A percentile compares a stretch with the other conserved stretches of the same genome.
Evolutionary conservation across 148 eudicot species (phyloP).

Genomic region (Nyssa sinensis): DNA sequence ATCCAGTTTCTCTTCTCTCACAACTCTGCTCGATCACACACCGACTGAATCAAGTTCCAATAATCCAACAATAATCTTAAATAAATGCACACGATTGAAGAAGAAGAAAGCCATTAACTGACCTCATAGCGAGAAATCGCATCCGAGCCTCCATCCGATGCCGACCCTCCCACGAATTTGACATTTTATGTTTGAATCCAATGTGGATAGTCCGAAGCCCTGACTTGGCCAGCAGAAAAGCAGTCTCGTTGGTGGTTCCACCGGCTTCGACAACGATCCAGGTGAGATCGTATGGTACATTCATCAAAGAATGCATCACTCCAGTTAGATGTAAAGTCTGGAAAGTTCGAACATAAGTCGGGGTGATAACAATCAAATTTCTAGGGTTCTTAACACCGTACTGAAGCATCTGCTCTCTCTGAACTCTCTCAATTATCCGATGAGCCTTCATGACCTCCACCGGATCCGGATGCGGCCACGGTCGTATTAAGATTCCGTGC

Average conservation of each 20-base stretch:
- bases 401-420: slow-evolving; percentile 80
- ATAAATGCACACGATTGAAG: not conserved
- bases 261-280: slow-evolving; percentile 98
- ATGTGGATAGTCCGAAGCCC: slow-evolving; percentile 53
- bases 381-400: slow-evolving; percentile 81
- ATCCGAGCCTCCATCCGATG: slow-evolving; percentile 64
- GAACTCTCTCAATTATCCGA: slow-evolving; percentile 73
- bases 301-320: slow-evolving; percentile 91
- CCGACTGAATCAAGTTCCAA: slow-evolving; percentile 16
- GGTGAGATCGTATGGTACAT: slow-evolving; percentile 60
- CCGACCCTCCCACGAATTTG: slow-evolving; percentile 70
- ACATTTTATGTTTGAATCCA: slow-evolving; percentile 63
- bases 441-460: slow-evolving; percentile 85
- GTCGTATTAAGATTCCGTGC: slow-evolving; percentile 85
- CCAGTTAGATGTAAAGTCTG: slow-evolving; percentile 87
- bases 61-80: slow-evolving; percentile 3
- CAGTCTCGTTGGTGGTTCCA: slow-evolving; percentile 73
- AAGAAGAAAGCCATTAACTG: not conserved
- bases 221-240: slow-evolving; percentile 55
- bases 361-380: slow-evolving; percentile 67
- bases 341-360: slow-evolving; percentile 86
- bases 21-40: slow-evolving; percentile 52
- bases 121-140: slow-evolving; percentile 80
- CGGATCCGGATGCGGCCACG: slow-evolving; percentile 98
- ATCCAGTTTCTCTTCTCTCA: slow-evolving; percentile 72